These are phyloP conservation scores for Suhomyces bolitotheri DNA, from an alignment of 1,139 yeast species.

Conservation along the genomic window DNA sequence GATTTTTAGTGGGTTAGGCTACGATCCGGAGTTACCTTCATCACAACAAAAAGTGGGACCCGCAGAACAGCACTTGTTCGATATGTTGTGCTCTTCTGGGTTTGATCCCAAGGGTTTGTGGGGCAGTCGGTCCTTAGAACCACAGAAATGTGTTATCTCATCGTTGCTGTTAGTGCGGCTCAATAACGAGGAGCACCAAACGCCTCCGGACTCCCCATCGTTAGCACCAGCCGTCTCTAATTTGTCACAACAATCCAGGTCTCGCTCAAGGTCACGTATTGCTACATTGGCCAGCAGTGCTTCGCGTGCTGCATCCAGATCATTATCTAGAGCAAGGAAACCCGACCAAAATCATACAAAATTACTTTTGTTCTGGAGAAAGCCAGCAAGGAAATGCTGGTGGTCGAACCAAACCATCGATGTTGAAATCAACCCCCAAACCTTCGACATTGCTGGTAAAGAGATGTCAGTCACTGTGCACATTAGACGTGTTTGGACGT, in stretches of 20 bases:
- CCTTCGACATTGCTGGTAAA: conserved; percentile 26
- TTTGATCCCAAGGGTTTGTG: conserved; percentile 67
- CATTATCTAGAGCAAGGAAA: conserved; percentile 47
- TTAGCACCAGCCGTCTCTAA: conserved; percentile 38
- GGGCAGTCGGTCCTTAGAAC: conserved; percentile 88
- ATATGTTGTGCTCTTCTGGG: conserved; percentile 93
- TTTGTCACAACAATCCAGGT: conserved; percentile 36
- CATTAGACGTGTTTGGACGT: conserved; percentile 81
- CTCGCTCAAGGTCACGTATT: conserved; percentile 48
- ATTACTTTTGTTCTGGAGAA: conserved; percentile 89
- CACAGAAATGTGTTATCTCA: conserved; percentile 80
- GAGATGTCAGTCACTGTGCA: conserved; percentile 53
- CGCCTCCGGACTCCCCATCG: conserved; percentile 51
- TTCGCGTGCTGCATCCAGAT: conserved; percentile 53
- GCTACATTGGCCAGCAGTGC: conserved; percentile 46
- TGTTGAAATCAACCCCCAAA: conserved; percentile 42
- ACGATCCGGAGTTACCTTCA: conserved; percentile 29
- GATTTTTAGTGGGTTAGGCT: conserved; percentile 75
- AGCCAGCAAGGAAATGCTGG: conserved; percentile 99
- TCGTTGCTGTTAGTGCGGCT: conserved; percentile 79
- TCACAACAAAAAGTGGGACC: conserved; percentile 64
- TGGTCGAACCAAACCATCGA: conserved; percentile 77
- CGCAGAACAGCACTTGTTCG: conserved; percentile 92
- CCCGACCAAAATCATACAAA: conserved; percentile 57
- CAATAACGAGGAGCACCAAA: conserved; percentile 29